Conservation (phyloP, 2,329 filamentous ascomycete species). For the Diaporthe helianthi region DNA sequence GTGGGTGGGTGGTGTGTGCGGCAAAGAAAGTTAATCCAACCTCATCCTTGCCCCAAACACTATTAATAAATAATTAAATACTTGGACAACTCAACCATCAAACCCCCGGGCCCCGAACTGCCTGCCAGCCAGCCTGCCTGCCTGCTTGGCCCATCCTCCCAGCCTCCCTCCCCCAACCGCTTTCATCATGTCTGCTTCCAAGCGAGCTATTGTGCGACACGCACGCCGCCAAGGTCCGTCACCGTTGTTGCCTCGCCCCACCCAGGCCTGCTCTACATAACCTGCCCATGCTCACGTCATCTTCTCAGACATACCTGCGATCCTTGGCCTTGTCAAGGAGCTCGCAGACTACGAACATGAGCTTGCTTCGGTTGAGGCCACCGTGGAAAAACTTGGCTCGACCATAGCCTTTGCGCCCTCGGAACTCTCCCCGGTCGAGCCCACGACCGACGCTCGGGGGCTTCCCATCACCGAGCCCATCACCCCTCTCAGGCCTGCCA, state of each 20-base stretch:
- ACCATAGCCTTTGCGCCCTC: constrained; percentile 80
- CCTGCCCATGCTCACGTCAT: neutral
- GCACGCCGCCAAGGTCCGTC: constrained; percentile 64
- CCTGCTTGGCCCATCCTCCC: too few relatives aligned
- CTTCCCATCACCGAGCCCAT: constrained; percentile 60
- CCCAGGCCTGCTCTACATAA: neutral
- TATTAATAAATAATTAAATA: too few relatives aligned
- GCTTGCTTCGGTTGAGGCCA: constrained; percentile 77
- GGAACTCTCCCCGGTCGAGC: constrained; percentile 47
- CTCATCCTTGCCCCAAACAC: neutral
- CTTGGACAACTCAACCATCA: too few relatives aligned
- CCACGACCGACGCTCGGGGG: constrained; percentile 38
- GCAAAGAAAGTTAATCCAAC: too few relatives aligned
- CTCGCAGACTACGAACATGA: constrained; percentile 89
- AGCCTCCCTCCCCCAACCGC: too few relatives aligned
- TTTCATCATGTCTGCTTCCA: neutral
- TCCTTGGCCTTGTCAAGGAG: constrained; percentile 82
- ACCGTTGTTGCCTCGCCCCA: neutral
- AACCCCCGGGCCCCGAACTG: too few relatives aligned
- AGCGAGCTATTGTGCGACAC: constrained; percentile 55
- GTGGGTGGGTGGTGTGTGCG: too few relatives aligned
- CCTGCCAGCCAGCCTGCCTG: too few relatives aligned
- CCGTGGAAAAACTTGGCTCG: constrained; percentile 71
- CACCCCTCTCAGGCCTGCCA: constrained; percentile 67
- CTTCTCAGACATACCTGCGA: constrained; percentile 75